Evolutionary conservation across 331 rosid species (phyloP), one percentile per base, ranked within the genome.

Genomic region (Saraca asoca): DNA sequence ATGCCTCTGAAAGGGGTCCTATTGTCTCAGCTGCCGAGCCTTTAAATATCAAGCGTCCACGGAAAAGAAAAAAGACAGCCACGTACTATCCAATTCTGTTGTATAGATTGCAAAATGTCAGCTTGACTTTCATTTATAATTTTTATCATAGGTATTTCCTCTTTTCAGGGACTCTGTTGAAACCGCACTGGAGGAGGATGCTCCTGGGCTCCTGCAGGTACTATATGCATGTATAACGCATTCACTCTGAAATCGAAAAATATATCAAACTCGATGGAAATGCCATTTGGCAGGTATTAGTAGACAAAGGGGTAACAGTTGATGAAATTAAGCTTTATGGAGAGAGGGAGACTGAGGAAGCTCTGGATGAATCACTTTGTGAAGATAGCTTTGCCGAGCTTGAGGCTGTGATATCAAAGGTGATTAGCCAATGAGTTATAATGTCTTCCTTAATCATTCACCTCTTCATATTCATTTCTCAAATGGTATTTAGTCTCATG

Each of bases 201-300:
- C 94, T 64, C 98, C 98, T 54, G 98, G 98, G 68, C 98, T 92
- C n/a, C 77, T 92, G 71, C 85, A 85, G 96, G 98, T 89, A 80
- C 39, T 61, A 43, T 62, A 52, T 56, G 55, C 24, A 51, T 69
- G 69, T 41, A 35, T 58, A 58, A n/a, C 82, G 62, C 66, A 57
- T 61, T 62, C 56, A 41, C 39, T 72, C 39, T 54, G 58, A 72
- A 67, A 24, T 70, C 66, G 53, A 52, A 51, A 44, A 72, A 70
- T 61, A 61, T 77, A 72, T 74, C 24, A 60, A 62, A 68, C 38
- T 74, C 76, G 63, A 62, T 71, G 61, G 49, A 74, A 62, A 76
- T 80, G 59, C 24, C 44, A 68, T 68, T 39, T 82, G 66, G 75
- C 86, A 92, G 96, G 88, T 82, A 41, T 79, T 92, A 67, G 64